Percentiles rank a stretch among this genome's conserved stretches.
phyloP scores from a whole-genome alignment of 495 filamentous ascomycete genomes.

The Mycothermus thermophilus region DNA sequence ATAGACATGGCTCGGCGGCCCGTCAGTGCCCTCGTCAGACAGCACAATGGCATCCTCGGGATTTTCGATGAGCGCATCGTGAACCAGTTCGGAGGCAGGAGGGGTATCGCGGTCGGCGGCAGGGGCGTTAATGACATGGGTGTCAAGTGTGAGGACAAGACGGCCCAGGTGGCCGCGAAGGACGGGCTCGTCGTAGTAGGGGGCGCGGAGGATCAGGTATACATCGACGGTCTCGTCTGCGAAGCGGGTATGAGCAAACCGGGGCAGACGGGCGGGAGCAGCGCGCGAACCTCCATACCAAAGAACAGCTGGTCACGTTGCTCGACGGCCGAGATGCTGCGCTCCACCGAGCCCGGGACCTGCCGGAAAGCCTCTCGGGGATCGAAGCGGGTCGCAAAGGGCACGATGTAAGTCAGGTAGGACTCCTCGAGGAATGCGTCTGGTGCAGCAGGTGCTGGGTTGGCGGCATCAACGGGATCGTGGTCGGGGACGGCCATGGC shows the following conservation, averaged over 20 bases:
- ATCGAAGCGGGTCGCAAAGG: slow-evolving; percentile 50
- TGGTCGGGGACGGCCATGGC: not conserved
- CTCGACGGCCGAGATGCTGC: slow-evolving; percentile 34
- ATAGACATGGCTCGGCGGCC: slow-evolving; percentile 39
- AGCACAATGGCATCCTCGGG: slow-evolving; percentile 49
- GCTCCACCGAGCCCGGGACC: slow-evolving; percentile 24
- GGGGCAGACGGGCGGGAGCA: slow-evolving; percentile 27
- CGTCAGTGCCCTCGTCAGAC: slow-evolving; percentile 38
- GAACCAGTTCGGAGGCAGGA: slow-evolving; percentile 50
- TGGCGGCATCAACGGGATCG: slow-evolving; percentile 10
- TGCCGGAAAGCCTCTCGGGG: slow-evolving; percentile 45
- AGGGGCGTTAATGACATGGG: slow-evolving; percentile 51
- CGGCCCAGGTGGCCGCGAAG: slow-evolving; percentile 48
- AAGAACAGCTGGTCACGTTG: slow-evolving; percentile 45
- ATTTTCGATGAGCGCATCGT: slow-evolving; percentile 44
- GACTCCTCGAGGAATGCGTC: slow-evolving; percentile 57
- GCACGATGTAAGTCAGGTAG: slow-evolving; percentile 65
- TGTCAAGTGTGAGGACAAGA: slow-evolving; percentile 55
- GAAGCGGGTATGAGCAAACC: slow-evolving; percentile 46
- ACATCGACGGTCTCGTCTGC: slow-evolving; percentile 67
- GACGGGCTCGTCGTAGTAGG: slow-evolving; percentile 43
- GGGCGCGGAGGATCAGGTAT: slow-evolving; percentile 57
- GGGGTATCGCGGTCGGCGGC: slow-evolving; percentile 28
- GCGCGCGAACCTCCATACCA: slow-evolving; percentile 41
- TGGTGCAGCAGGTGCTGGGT: slow-evolving; percentile 1